phyloP scores from a whole-genome alignment of 169 alveolate genomes.

The Babesia gibsoni region DNA sequence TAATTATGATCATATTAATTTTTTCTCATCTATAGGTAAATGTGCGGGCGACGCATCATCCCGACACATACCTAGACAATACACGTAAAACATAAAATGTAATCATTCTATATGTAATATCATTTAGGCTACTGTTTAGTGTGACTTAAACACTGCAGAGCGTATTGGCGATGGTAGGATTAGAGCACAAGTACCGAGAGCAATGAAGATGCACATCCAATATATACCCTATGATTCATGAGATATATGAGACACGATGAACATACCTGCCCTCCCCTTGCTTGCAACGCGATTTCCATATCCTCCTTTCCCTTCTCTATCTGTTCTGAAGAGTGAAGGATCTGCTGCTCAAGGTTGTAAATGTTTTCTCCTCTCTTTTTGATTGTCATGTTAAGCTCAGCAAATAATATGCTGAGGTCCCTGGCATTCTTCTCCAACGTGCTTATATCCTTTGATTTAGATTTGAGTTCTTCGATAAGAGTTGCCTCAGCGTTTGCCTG shows the following conservation, averaged over 20 bases:
- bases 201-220: conserved; percentile 41
- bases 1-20: background rate
- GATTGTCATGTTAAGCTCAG: conserved; percentile 42
- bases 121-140: conserved; percentile 3
- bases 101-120: background rate
- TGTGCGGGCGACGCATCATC: background rate
- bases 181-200: conserved; percentile 33
- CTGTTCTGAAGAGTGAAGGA: conserved; percentile 55
- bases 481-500: background rate
- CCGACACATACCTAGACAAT: background rate
- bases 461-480: conserved; percentile 39
- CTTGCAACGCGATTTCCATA: conserved; percentile 20
- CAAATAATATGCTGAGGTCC: conserved; percentile 51
- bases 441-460: conserved; percentile 39
- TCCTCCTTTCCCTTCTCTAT: conserved; percentile 61
- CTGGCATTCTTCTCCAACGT: conserved; percentile 49
- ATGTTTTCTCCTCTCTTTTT: conserved; percentile 65
- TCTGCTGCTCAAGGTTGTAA: conserved; percentile 54
- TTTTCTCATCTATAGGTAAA: background rate
- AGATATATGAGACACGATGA: background rate
- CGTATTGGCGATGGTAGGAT: conserved; percentile 49
- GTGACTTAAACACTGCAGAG: conserved; percentile 37
- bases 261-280: conserved; percentile 11
- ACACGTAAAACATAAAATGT: background rate
- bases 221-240: conserved; percentile 20